Base-by-base conservation (phyloP, 2,329 filamentous ascomycete species). In the Pseudogymnoascus pannorum region DNA sequence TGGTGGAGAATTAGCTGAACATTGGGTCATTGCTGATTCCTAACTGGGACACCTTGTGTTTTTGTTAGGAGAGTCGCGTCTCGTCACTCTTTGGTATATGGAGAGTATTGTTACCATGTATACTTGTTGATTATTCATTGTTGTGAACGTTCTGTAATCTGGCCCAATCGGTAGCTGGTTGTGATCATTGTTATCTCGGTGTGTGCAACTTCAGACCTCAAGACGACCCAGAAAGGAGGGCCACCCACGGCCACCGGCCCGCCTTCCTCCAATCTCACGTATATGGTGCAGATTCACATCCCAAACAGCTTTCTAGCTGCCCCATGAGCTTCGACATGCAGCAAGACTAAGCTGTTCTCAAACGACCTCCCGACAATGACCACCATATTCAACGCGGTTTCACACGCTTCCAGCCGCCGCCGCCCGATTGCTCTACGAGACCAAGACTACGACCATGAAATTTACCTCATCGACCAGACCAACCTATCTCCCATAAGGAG, bases 361-460 rank as follows among this genome's bases (percentile, higher is more conserved):
- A 58, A 20, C 31, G 3, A 58, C 22, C 18, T 6, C 26, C 57
- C 26, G n/a, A 61, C 31, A 18, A 61, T 44, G 22, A 60, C 64
- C 64, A 66, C 68, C 70, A 5, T 65, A 61, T 65, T 54, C 58
- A 63, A 63, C 31, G 69, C 51, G 31, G 36, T 58, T 12, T 58
- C 57, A 16, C 68, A 68, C 48, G 67, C 67, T 5, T 68, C 68
- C 16, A 66, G 60, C 35, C 83, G 84, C 35, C 83, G 84, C 69
- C 83, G 84, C 68, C 80, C 77, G 36, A 71, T 77, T 59, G 75
- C 77, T 61, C 76, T 85, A 62, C 79, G 81, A 71, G 83, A 86
- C 65, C 76, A 75, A 71, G 84, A 87, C 67, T 87, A 87, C 69
- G 85, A 88, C 68, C 88, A 90, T 73, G 85, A 87, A 72, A 92